Percentiles rank a stretch among this genome's conserved stretches.
Conservation (phyloP, 208 protist genomes). For the Crithidia mellificae region DNA sequence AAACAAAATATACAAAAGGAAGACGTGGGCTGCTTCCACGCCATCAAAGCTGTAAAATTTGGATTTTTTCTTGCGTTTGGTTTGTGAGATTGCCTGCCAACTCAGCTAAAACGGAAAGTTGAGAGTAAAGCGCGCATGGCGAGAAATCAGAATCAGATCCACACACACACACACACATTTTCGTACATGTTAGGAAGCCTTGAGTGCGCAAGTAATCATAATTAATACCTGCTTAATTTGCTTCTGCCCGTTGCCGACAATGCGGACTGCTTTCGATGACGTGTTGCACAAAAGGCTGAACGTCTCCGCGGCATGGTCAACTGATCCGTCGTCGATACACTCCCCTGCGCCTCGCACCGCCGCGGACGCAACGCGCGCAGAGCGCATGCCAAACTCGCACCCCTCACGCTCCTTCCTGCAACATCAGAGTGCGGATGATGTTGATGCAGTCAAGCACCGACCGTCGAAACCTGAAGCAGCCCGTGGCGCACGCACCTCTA, state of each 20-base stretch:
- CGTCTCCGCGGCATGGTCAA: constrained; percentile 3
- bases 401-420: not conserved
- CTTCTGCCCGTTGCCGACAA: not conserved
- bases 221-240: not conserved
- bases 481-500: not conserved
- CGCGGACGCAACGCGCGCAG: not conserved
- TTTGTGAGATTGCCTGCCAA: too few species aligned
- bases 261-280: constrained; percentile 5
- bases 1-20: too few species aligned
- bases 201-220: too few species aligned
- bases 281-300: constrained; percentile 7
- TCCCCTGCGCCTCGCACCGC: constrained; percentile 1
- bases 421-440: not conserved
- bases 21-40: too few species aligned
- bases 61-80: too few species aligned
- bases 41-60: too few species aligned
- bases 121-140: too few species aligned
- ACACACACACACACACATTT: not conserved
- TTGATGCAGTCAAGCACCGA: not conserved
- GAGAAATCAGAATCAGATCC: too few species aligned
- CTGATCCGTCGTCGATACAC: constrained; percentile 8
- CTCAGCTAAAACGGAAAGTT: too few species aligned
- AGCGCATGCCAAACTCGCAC: too few species aligned
- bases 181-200: too few species aligned
- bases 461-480: not conserved